phyloP scores from a whole-genome alignment of 2,329 filamentous ascomycete genomes.

The Sphaceloma murrayae region DNA sequence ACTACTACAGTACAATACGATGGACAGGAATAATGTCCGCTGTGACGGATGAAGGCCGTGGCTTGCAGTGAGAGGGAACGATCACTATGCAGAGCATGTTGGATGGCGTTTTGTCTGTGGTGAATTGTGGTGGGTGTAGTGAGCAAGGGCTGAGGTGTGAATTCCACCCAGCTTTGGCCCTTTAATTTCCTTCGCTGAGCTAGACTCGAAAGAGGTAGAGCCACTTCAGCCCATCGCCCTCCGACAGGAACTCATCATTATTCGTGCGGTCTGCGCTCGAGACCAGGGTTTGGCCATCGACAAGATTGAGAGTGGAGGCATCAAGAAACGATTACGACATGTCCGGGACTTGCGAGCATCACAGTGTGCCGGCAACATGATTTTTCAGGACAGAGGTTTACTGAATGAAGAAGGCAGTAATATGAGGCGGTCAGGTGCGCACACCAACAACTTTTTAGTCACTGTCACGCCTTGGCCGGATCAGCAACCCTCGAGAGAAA shows the following conservation, averaged over 20 bases:
- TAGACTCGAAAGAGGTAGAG: background rate
- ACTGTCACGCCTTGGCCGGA: slow-evolving; percentile 5
- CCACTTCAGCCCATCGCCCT: background rate
- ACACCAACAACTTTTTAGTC: background rate
- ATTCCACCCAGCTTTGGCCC: slow-evolving; percentile 12
- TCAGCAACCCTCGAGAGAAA: background rate
- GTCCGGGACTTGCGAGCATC: background rate
- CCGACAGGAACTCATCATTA: background rate
- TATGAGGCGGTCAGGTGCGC: slow-evolving; percentile 2
- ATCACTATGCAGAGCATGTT: background rate
- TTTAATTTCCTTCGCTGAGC: slow-evolving; percentile 9
- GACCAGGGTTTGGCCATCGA: slow-evolving; percentile 7
- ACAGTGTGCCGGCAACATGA: too few relatives aligned
- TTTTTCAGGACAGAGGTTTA: slow-evolving; percentile 1
- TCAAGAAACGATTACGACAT: slow-evolving; percentile 7
- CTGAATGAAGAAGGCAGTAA: slow-evolving; percentile 8
- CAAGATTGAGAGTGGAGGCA: background rate
- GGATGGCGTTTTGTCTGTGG: background rate
- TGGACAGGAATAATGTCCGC: background rate
- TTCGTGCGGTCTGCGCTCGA: slow-evolving; percentile 4
- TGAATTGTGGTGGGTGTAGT: background rate
- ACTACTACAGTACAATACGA: background rate
- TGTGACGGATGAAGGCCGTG: background rate
- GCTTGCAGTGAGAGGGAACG: background rate
- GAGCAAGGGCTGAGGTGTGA: background rate